Evolutionary conservation across 441 rosid species (phyloP).

Genomic region (Mallotus repandus): DNA sequence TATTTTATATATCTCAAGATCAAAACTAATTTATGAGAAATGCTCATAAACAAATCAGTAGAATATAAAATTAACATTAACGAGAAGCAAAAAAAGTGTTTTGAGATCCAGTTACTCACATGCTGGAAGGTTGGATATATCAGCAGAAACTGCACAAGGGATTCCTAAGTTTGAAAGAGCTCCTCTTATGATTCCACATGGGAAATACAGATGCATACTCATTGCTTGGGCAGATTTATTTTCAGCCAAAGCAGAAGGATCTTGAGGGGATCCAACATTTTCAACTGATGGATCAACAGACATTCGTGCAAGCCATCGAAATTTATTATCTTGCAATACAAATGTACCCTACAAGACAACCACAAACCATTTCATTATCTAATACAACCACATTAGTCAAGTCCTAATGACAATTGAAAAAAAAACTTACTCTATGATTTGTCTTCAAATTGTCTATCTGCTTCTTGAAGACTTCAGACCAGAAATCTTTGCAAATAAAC

Average conservation of each 20-base stretch:
- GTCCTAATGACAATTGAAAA: neutral
- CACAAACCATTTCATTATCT: neutral
- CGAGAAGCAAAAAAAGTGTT: neutral
- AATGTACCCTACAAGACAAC: constrained; percentile 77
- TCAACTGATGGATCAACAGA: constrained; percentile 62
- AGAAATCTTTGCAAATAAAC: constrained; percentile 98
- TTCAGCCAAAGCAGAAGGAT: constrained; percentile 52
- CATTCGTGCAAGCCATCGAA: constrained; percentile 86
- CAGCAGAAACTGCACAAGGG: constrained; percentile 94
- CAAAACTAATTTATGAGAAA: too few species aligned
- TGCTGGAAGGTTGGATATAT: constrained; percentile 88
- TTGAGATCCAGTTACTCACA: constrained; percentile 52
- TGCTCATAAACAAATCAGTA: too few species aligned
- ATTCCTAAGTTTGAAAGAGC: constrained; percentile 98
- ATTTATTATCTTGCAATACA: constrained; percentile 92
- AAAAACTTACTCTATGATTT: constrained; percentile 63
- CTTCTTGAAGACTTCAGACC: constrained; percentile 97
- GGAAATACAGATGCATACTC: constrained; percentile 88
- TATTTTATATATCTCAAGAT: too few species aligned
- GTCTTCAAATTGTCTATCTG: constrained; percentile 98
- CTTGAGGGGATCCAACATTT: constrained; percentile 40
- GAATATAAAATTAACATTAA: neutral
- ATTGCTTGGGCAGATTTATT: constrained; percentile 66
- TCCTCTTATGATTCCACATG: constrained; percentile 96
- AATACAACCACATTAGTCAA: neutral